phyloP scores from a whole-genome alignment of 192 early-diverging fungal species.

The Coemansia umbellata region DNA sequence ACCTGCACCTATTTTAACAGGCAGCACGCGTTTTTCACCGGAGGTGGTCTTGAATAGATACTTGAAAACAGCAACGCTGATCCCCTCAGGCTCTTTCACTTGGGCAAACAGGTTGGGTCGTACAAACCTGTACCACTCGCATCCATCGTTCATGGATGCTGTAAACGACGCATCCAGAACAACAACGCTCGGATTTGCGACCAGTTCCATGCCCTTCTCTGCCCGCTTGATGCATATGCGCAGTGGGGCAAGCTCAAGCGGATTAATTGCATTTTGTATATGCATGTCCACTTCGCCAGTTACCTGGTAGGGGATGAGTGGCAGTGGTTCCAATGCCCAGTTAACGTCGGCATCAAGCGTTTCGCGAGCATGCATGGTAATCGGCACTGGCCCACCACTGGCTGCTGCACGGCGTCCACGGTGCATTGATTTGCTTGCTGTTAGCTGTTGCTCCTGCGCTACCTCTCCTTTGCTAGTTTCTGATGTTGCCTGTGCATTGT shows the following conservation, averaged over 20 bases:
- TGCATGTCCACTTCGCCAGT: slow-evolving; percentile 35
- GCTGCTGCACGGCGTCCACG: slow-evolving; percentile 21
- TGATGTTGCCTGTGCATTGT: background rate
- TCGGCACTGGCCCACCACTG: slow-evolving; percentile 21
- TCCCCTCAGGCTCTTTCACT: slow-evolving; percentile 2
- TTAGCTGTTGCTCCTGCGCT: background rate
- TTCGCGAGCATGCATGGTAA: slow-evolving; percentile 29
- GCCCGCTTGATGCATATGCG: slow-evolving; percentile 31
- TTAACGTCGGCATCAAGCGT: slow-evolving; percentile 34
- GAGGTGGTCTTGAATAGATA: slow-evolving; percentile 13
- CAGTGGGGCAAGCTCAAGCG: slow-evolving; percentile 46
- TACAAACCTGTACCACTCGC: slow-evolving; percentile 49
- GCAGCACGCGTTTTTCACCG: slow-evolving; percentile 3
- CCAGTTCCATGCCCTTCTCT: slow-evolving; percentile 15
- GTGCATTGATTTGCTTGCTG: slow-evolving; percentile 6
- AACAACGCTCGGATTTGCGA: slow-evolving; percentile 42
- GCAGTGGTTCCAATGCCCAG: too few relatives aligned
- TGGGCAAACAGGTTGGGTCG: slow-evolving; percentile 46
- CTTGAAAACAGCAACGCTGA: slow-evolving; percentile 38
- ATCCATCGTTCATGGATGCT: slow-evolving; percentile 12
- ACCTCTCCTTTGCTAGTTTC: background rate
- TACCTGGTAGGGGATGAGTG: slow-evolving; percentile 16
- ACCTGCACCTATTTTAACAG: background rate
- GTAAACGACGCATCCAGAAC: slow-evolving; percentile 36
- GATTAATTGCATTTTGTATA: slow-evolving; percentile 17